Base-by-base conservation (phyloP, 805 yeast genomes). In the Candida pseudofarinosa region DNA sequence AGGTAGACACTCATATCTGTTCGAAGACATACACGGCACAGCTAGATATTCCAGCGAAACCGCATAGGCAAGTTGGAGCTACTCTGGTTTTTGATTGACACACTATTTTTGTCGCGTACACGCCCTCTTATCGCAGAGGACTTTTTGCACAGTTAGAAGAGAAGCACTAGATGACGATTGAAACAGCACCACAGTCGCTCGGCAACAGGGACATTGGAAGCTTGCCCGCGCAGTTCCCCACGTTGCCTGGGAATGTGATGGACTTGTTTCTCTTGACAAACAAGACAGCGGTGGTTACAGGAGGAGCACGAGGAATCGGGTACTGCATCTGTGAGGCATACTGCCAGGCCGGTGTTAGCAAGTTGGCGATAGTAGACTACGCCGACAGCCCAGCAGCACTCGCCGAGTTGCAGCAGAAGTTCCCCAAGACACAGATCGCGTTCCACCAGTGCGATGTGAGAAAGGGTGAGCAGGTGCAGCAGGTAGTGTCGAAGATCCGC, bases 331-430 rank as follows among this genome's bases (percentile, higher is more conserved):
- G 62, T 30, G 72, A 66, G 48, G 65, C 66, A 5, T 66, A 61
- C 54, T 59, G 63, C 36, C 71, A 66, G 54, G 70, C 72, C 10
- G 67, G 68, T 7, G 38, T 57, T 17, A 41, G 54, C 37, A 57
- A 62, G 49, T 62, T 71, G 47, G 72, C 73, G 30, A 65, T 71
- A 46, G 55, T 70, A 45, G 76, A 70, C 49, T 69, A 66, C 51
- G 55, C 68, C 35, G 50, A 48, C 34, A 51, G 59, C 45, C 65
- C 63, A 19, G 59, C 48, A 10, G 58, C 58, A 28, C 45, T 67
- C 42, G 44, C 54, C 28, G 47, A 54, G 32, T 58, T 70, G 49
- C 49, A 42, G 23, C 45, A 46, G 30, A 50, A 50, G 14, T 68
- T 56, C 56, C 71, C 71, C 17, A 55, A 60, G 44, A 52, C 65